Evolutionary conservation across 2,329 filamentous ascomycete genomes (phyloP).

Genomic region (Aspergillus sp.): DNA sequence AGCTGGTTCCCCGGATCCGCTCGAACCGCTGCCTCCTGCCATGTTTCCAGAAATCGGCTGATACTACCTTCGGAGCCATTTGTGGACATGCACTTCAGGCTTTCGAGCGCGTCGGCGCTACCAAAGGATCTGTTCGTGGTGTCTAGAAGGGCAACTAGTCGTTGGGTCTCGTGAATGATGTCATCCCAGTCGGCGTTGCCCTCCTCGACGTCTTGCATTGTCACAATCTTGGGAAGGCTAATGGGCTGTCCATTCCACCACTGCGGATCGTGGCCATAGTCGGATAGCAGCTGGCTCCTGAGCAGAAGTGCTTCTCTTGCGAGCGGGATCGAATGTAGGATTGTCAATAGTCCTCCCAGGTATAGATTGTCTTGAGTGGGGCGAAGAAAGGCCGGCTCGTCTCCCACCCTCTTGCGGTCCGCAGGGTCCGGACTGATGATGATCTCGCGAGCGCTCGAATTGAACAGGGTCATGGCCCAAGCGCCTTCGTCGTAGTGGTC

Average conservation of each 20-base stretch:
- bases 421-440: constrained; percentile 54
- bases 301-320: constrained; percentile 58
- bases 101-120: constrained; percentile 52
- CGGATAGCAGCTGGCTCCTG: constrained; percentile 42
- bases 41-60: constrained; percentile 50
- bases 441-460: constrained; percentile 51
- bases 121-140: constrained; percentile 59
- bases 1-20: constrained; percentile 43
- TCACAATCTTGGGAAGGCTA: constrained; percentile 51
- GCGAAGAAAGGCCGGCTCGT: constrained; percentile 59
- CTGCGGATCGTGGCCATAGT: constrained; percentile 57
- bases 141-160: constrained; percentile 62
- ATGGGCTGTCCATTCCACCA: constrained; percentile 64
- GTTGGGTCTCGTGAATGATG: constrained; percentile 58
- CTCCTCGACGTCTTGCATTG: constrained; percentile 36
- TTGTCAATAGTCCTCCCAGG: constrained; percentile 59
- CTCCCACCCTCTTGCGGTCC: constrained; percentile 48
- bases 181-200: constrained; percentile 41
- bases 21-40: constrained; percentile 47
- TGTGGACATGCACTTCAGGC: constrained; percentile 38
- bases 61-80: constrained; percentile 38
- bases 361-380: constrained; percentile 54
- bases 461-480: constrained; percentile 57
- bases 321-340: constrained; percentile 61
- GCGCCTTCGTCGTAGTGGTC: constrained; percentile 53